phyloP scores from a whole-genome alignment of 108 stramenopile genomes.

The Asterionellopsis glacialis region DNA sequence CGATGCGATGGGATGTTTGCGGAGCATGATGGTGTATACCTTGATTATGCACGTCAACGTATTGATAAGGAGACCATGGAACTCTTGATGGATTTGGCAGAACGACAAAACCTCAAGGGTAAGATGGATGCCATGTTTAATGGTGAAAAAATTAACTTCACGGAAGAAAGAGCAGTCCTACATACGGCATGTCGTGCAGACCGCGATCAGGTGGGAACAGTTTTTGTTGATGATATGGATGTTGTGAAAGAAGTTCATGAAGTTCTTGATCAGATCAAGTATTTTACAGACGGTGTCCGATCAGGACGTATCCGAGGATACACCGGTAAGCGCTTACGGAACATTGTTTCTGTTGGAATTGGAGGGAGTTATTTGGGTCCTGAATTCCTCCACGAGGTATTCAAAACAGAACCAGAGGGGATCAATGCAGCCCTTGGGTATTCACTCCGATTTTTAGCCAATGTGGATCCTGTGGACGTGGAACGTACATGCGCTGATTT shows the following conservation, averaged over 20 bases:
- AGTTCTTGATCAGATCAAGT: conserved; percentile 85
- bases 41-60: conserved; percentile 85
- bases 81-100: conserved; percentile 67
- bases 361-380: conserved; percentile 98
- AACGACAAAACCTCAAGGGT: conserved; percentile 49
- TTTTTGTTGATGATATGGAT: conserved; percentile 86
- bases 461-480: conserved; percentile 99
- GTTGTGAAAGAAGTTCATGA: conserved; percentile 90
- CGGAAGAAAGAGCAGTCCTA: conserved; percentile 94
- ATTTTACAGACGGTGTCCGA: conserved; percentile 88
- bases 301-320: conserved; percentile 85
- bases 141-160: conserved; percentile 96
- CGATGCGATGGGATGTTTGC: conserved; percentile 74
- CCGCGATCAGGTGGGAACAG: conserved; percentile 41
- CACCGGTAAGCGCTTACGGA: conserved; percentile 92
- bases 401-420: conserved; percentile 91
- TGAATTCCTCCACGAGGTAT: conserved; percentile 95
- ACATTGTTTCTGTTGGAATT: conserved; percentile 97
- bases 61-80: conserved; percentile 78
- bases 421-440: conserved; percentile 83
- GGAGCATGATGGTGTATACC: conserved; percentile 82
- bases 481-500: conserved; percentile 91
- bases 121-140: conserved; percentile 87
- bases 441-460: conserved; percentile 91
- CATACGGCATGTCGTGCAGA: conserved; percentile 95